phyloP scores from a whole-genome alignment of 2,329 filamentous ascomycete species.

The Xylariaceae sp. region DNA sequence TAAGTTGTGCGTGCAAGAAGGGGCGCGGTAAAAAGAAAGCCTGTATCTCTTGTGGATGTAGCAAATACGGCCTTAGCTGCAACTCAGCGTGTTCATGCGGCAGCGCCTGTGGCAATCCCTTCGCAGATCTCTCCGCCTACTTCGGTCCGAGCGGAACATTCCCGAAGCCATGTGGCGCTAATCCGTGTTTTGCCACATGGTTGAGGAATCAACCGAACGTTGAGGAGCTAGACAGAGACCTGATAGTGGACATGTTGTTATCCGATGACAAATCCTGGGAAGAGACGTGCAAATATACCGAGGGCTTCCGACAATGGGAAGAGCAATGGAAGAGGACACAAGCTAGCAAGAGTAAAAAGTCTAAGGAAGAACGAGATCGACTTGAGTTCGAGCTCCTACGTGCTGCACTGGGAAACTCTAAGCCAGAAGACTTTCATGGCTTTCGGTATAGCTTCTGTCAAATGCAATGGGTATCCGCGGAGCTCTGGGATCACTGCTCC shows the following conservation, averaged over 20 bases:
- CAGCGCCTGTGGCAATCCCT: constrained; percentile 31
- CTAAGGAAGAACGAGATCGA: constrained; percentile 29
- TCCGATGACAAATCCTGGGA: constrained; percentile 33
- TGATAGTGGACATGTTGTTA: constrained; percentile 33
- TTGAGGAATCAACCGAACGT: constrained; percentile 32
- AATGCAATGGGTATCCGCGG: constrained; percentile 28
- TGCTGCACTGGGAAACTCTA: constrained; percentile 29
- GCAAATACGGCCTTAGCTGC: constrained; percentile 30
- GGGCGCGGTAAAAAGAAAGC: constrained; percentile 33
- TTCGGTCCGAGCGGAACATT: constrained; percentile 29
- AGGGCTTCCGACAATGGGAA: constrained; percentile 31
- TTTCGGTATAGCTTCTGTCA: constrained; percentile 33
- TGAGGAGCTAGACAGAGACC: constrained; percentile 31
- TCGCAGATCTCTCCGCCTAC: constrained; percentile 31
- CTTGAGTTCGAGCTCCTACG: constrained; percentile 33
- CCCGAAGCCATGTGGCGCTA: constrained; percentile 30
- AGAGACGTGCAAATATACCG: constrained; percentile 25
- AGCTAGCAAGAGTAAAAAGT: constrained; percentile 30
- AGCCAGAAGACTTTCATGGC: constrained; percentile 30
- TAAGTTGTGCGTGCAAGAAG: constrained; percentile 32
- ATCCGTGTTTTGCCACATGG: constrained; percentile 33
- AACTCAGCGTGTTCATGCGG: constrained; percentile 29
- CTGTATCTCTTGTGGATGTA: constrained; percentile 31
- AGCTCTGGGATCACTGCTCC: constrained; percentile 30
- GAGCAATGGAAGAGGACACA: constrained; percentile 29